Evolutionary conservation across 805 yeast genomes (phyloP).

Genomic region (Metschnikowia borealis): DNA sequence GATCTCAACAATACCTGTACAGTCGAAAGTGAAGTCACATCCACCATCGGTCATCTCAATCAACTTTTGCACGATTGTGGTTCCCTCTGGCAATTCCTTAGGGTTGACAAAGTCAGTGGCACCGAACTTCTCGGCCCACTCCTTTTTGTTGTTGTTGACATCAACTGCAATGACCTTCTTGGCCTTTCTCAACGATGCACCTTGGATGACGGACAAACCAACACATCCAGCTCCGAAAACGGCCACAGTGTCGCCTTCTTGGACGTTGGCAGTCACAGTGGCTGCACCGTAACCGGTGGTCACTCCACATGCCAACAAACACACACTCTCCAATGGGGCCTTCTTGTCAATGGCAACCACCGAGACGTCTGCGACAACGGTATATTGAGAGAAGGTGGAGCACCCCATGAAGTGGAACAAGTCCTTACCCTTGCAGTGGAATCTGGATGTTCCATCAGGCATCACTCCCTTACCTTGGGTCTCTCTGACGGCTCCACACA

Average conservation of each 20-base stretch:
- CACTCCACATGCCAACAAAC: conserved; percentile 96
- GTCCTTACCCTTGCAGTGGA: conserved; percentile 79
- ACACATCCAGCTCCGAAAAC: conserved; percentile 98
- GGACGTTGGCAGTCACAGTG: conserved; percentile 84
- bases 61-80: conserved; percentile 74
- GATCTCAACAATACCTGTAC: conserved; percentile 93
- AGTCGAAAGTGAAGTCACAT: conserved; percentile 91
- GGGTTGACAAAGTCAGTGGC: conserved; percentile 96
- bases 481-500: conserved; percentile 92
- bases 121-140: conserved; percentile 85
- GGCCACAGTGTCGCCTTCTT: conserved; percentile 89
- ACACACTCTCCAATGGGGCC: conserved; percentile 82
- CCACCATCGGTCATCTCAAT: conserved; percentile 96
- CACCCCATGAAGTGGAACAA: conserved; percentile 96
- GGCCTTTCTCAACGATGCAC: conserved; percentile 83
- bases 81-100: conserved; percentile 64
- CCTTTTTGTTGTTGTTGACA: conserved; percentile 76
- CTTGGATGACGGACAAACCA: conserved; percentile 94
- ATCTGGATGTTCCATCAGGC: conserved; percentile 97
- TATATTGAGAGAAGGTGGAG: conserved; percentile 93
- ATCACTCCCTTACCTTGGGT: conserved; percentile 98
- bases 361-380: conserved; percentile 96
- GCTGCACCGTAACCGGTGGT: conserved; percentile 99
- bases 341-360: conserved; percentile 84
- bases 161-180: conserved; percentile 81